Evolutionary conservation across 495 filamentous ascomycete species (phyloP).

Genomic region (Pyronema domesticum): DNA sequence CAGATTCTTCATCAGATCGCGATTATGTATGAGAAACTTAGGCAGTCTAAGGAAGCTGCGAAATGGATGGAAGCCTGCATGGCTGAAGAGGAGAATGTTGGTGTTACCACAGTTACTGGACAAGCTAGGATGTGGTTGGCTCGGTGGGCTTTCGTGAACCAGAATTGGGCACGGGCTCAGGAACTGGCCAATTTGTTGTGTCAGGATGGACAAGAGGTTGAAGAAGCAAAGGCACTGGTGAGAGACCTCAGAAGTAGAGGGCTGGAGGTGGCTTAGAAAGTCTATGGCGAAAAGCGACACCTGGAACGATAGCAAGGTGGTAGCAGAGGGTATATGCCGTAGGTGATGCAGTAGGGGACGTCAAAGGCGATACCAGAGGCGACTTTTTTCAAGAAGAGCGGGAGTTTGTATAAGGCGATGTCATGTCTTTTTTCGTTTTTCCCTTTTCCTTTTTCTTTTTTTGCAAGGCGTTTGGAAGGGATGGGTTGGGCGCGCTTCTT

Average conservation of each 20-base stretch:
- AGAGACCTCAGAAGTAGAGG: constrained; percentile 63
- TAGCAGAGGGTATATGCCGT: too few species aligned
- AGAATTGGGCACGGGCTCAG: constrained; percentile 56
- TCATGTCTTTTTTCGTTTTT: too few species aligned
- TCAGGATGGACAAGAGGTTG: constrained; percentile 91
- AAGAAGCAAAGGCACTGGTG: constrained; percentile 92
- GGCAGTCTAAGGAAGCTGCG: constrained; percentile 58
- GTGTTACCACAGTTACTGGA: constrained; percentile 73
- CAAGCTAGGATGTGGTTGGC: constrained; percentile 93
- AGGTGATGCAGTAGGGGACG: too few species aligned
- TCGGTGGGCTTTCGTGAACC: constrained; percentile 52
- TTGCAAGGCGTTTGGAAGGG: too few species aligned
- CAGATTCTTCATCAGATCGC: constrained; percentile 83
- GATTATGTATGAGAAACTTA: constrained; percentile 63
- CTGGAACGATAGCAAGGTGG: too few species aligned
- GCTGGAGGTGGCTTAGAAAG: too few species aligned
- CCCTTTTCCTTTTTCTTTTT: too few species aligned
- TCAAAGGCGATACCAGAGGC: too few species aligned
- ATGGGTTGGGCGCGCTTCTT: too few species aligned
- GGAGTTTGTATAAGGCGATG: too few species aligned
- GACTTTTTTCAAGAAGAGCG: too few species aligned
- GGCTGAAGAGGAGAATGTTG: constrained; percentile 64
- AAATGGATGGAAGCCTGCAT: constrained; percentile 90
- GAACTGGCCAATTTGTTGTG: constrained; percentile 77
- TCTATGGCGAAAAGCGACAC: too few species aligned